Base-by-base conservation (phyloP, 164 flowering plant species). In the Protea cynaroides region DNA sequence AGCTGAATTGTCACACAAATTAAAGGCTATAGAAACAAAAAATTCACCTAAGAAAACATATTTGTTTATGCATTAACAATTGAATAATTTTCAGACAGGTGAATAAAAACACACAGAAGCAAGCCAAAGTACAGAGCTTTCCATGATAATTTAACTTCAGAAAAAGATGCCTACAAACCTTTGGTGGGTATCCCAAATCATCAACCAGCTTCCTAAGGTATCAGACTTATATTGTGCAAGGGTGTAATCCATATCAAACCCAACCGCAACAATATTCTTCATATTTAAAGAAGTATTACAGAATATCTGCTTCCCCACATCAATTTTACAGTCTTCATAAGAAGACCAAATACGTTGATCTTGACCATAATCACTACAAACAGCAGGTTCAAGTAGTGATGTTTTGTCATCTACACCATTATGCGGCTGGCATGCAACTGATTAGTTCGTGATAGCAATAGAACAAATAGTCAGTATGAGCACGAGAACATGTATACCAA, bases 191-290 rank as follows among this genome's bases (percentile, higher is more conserved):
- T 36, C 95, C 96, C 71, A 94, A 75, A 77, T 87, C 81, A 77
- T 81, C 71, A 57, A 94, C 98, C 75, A 94, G 79, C 78, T 94
- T 94, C 63, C 71, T 80, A 94, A 94, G 18, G 98, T 90, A 70
- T 91, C 95, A 25, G 98, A 84, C 77, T 74, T 94, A n/a, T n/a
- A n/a, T n/a, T n/a, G n/a, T n/a, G n/a, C n/a, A n/a, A n/a, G n/a
- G n/a, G n/a, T n/a, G n/a, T 94, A 94, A 76, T 94, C 98, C 98
- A 94, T 94, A 61, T 94, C 98, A 75, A 94, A 94, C 36, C 98
- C 98, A 25, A 94, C 96, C 58, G 98, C 91, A 61, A 86, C 84
- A 71, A 94, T 86, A 66, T 74, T 84, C 72, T 76, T 90, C 98
- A 94, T 93, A 74, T 93, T 93, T 72, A 93, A 71, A 59, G 97